Evolutionary conservation across 23 red algal genomes (phyloP), one percentile per base, ranked within the genome.

Genomic region (Cyanidiococcus yangmingshanensis): DNA sequence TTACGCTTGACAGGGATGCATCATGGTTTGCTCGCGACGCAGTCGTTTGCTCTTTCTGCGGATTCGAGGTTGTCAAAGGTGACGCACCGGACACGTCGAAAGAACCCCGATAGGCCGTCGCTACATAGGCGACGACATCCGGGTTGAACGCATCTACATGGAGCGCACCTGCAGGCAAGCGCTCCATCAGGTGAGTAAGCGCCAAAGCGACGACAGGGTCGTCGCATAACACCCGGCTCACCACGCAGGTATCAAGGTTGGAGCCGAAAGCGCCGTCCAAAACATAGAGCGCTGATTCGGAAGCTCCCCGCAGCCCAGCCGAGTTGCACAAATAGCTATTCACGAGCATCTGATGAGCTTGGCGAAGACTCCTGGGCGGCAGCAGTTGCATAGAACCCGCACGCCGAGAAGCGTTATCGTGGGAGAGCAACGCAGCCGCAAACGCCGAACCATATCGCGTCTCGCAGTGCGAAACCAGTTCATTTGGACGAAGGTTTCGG

Each of bases 131-230:
- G 12, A 35, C 32, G n/a, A 71, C 27, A 32, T 71, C 63, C 3
- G 63, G 63, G n/a, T 30, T 35, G 63, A 71, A 71, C 12, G 12
- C n/a, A 25, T 71, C 27, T 29, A 71, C 16, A 35, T 35, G 12
- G 16, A 71, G 32, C 3, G 32, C 63, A 29, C 63, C n/a, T 29
- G 63, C 63, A 3, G 63, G 63, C 7, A 71, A 29, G 7, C 63
- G 63, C 63, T 71, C 63, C 63, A 71, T 32, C 63, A 7, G 7
- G 32, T 71, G 63, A 2, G 63, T 71, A 30, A 71, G 32, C 63
- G n/a, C 63, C 3, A 71, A 29, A 12, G 63, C 63, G 7, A 71
- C 63, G 21, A 25, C n/a, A 25, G 63, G n/a, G n/a, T 71, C n/a
- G 63, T 71, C 63, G 32, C 63, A 71, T 17, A 71, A 12, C n/a